phyloP scores from a whole-genome alignment of 2,329 filamentous ascomycete species.

The Fusarium verticillioides region DNA sequence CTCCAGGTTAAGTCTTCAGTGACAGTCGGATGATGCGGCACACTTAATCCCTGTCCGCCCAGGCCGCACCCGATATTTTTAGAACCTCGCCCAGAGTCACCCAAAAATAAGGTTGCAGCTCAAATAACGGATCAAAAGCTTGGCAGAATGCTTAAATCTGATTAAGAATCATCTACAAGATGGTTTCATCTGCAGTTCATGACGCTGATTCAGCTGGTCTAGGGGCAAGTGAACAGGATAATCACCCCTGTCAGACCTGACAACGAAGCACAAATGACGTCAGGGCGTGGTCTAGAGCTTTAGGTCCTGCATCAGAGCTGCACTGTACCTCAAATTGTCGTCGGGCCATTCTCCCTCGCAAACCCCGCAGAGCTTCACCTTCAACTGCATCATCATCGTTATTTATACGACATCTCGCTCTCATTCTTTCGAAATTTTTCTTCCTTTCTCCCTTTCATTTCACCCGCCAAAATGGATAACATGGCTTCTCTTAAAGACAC shows the following conservation, averaged over 20 bases:
- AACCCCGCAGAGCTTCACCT: slow-evolving; percentile 22
- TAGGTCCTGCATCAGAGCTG: slow-evolving; percentile 3
- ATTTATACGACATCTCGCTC: neutral
- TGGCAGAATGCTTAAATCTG: slow-evolving; percentile 7
- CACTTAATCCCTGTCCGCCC: slow-evolving; percentile 9
- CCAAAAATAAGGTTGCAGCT: slow-evolving; percentile 21
- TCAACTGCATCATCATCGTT: slow-evolving; percentile 5
- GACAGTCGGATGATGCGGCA: neutral
- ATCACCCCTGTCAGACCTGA: slow-evolving; percentile 1
- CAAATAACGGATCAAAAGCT: slow-evolving; percentile 1
- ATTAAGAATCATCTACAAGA: neutral
- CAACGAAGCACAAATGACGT: slow-evolving; percentile 20
- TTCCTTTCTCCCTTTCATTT: too few relatives aligned
- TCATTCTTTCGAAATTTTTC: neutral
- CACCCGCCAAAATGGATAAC: slow-evolving; percentile 32
- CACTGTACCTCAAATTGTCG: neutral
- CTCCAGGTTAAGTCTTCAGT: neutral
- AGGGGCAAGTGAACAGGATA: neutral
- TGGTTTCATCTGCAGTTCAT: neutral
- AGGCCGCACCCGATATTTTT: slow-evolving; percentile 8
- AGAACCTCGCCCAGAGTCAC: neutral
- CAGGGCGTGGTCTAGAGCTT: neutral
- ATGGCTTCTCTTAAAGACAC: slow-evolving; percentile 39
- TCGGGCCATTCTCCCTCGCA: neutral
- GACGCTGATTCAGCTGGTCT: neutral